Evolutionary conservation across 306 rosid genomes (phyloP).

Genomic region (Medicago ruthenica): DNA sequence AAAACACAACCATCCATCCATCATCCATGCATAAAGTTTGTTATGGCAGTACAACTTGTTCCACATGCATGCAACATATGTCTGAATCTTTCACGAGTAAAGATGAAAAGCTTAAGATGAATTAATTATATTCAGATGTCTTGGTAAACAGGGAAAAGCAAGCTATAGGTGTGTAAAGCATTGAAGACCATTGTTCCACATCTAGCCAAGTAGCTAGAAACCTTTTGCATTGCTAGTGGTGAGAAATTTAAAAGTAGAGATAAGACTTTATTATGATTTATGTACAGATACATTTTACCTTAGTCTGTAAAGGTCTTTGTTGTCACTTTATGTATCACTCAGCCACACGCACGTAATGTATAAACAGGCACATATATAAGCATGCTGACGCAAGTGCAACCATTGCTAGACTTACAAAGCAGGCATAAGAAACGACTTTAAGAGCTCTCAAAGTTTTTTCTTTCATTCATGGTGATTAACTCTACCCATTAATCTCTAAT

Average conservation of each 20-base stretch:
- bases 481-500: not conserved
- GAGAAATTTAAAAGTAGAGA: constrained; percentile 43
- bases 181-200: no score
- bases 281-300: constrained; percentile 43
- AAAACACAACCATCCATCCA: not conserved
- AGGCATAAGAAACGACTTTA: constrained; percentile 6
- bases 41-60: constrained; percentile 19
- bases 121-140: constrained; percentile 1
- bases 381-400: not conserved
- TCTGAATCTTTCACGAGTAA: constrained; percentile 51
- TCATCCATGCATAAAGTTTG: constrained; percentile 17
- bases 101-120: not conserved
- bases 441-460: constrained; percentile 17
- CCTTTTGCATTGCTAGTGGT: constrained; percentile 37
- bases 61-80: constrained; percentile 34
- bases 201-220: not conserved
- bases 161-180: constrained; percentile 10
- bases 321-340: constrained; percentile 6
- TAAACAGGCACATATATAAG: not conserved
- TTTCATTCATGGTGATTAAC: constrained; percentile 44
- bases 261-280: not conserved
- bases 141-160: constrained; percentile 40
- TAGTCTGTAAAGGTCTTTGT: constrained; percentile 47
- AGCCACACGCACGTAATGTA: constrained; percentile 6
- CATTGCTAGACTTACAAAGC: not conserved